phyloP scores from a whole-genome alignment of 1,284 basidiomycete species.

The Pseudozyma hubeiensis region DNA sequence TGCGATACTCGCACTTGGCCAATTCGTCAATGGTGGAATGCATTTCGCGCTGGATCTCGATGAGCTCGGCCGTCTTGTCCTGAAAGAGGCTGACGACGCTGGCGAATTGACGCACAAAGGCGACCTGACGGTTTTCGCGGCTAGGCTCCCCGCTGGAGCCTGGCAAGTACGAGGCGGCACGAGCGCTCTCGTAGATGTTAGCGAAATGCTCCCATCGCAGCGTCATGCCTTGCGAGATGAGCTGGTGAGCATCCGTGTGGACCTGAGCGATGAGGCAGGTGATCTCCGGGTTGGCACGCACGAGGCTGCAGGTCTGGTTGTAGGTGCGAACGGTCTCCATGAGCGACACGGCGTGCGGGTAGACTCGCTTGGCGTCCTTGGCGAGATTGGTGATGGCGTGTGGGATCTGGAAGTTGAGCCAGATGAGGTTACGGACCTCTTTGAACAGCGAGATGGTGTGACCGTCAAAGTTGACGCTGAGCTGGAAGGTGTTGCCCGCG shows the following conservation, averaged over 20 bases:
- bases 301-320: conserved; percentile 89
- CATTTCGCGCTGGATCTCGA: conserved; percentile 90
- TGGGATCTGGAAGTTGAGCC: conserved; percentile 94
- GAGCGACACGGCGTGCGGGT: conserved; percentile 90
- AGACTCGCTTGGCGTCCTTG: conserved; percentile 96
- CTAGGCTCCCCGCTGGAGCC: conserved; percentile 48
- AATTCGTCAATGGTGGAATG: conserved; percentile 79
- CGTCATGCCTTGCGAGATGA: conserved; percentile 74
- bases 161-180: conserved; percentile 72
- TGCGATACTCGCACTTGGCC: conserved; percentile 83
- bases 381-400: conserved; percentile 95
- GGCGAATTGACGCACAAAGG: conserved; percentile 94
- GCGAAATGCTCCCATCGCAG: conserved; percentile 94
- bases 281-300: conserved; percentile 84
- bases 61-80: conserved; percentile 93
- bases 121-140: conserved; percentile 83
- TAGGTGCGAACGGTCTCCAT: conserved; percentile 99
- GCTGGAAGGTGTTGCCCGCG: conserved; percentile 74
- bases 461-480: conserved; percentile 95
- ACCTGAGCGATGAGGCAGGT: conserved; percentile 76
- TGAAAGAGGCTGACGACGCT: conserved; percentile 80
- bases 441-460: conserved; percentile 99
- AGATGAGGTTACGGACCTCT: conserved; percentile 93
- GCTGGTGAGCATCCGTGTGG: conserved; percentile 55
- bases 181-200: conserved; percentile 69